Evolutionary conservation across 225 moss, liverwort and hornwort species (phyloP).

Genomic region (Takakia lepidozioides): DNA sequence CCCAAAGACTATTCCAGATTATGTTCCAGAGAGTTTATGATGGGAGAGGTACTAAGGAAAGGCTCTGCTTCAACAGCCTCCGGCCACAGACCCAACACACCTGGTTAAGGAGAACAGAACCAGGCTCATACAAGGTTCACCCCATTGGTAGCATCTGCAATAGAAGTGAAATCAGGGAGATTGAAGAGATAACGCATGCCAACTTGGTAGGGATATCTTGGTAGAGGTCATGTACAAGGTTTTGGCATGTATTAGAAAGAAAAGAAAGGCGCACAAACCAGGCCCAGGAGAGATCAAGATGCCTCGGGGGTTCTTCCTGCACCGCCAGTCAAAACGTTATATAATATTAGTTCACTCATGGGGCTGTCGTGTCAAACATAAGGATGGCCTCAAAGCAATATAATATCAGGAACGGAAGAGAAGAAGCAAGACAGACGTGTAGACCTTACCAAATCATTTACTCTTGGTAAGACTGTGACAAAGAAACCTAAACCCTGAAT

Average conservation of each 20-base stretch:
- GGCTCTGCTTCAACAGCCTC: no score
- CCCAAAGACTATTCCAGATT: not conserved
- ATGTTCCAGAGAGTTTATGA: not conserved
- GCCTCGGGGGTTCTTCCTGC: constrained; percentile 65
- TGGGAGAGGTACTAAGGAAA: no score
- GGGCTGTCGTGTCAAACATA: not conserved
- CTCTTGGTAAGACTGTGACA: not conserved
- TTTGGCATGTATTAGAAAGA: not conserved
- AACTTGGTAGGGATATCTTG: no score
- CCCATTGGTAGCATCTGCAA: no score
- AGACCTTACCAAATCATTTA: no score
- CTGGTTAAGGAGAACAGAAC: no score
- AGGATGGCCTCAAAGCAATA: not conserved
- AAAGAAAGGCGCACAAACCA: constrained; percentile 23
- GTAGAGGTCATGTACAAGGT: no score
- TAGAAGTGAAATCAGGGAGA: not conserved
- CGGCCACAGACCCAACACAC: no score
- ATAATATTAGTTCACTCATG: not conserved
- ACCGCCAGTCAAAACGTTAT: not conserved
- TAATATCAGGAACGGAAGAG: not conserved
- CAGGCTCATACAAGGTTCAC: no score
- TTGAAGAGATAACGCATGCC: not conserved
- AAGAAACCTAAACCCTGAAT: no score
- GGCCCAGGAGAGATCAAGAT: constrained; percentile 93
- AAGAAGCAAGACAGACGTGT: not conserved